Conservation (phyloP, 2,329 filamentous ascomycete genomes). For the Aotearoamyces nothofagi region DNA sequence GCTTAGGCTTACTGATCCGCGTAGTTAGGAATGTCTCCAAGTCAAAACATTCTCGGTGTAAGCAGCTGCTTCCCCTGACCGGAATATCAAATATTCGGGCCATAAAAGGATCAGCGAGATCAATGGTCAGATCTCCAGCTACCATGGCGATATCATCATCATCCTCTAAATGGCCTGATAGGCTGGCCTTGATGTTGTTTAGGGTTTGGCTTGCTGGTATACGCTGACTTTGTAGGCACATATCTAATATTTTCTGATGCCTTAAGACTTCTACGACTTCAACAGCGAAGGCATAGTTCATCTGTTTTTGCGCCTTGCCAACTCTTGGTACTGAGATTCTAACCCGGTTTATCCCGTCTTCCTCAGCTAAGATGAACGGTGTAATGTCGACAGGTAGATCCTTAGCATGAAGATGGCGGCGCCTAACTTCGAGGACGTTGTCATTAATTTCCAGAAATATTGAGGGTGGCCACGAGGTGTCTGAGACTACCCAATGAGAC, state of each 20-base stretch:
- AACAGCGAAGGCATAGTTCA: conserved; percentile 48
- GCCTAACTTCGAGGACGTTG: conserved; percentile 37
- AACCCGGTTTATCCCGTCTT: conserved; percentile 1
- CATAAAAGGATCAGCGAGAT: conserved; percentile 53
- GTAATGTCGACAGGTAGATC: conserved; percentile 69
- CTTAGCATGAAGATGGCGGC: conserved; percentile 58
- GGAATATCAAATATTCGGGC: conserved; percentile 51
- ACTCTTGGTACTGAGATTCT: conserved; percentile 7
- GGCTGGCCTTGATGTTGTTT: conserved; percentile 36
- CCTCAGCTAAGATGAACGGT: conserved; percentile 19
- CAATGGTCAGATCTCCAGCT: conserved; percentile 40
- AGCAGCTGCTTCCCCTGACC: conserved; percentile 53
- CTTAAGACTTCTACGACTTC: conserved; percentile 49
- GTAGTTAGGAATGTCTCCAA: conserved; percentile 66
- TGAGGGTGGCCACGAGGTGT: conserved; percentile 55
- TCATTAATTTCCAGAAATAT: conserved; percentile 57
- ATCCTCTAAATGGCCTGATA: conserved; percentile 25
- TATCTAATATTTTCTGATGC: conserved; percentile 27
- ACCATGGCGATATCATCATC: conserved; percentile 51
- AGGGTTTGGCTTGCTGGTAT: conserved; percentile 33
- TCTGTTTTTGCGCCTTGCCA: conserved; percentile 10
- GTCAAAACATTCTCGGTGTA: conserved; percentile 82
- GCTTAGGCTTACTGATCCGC: conserved; percentile 31
- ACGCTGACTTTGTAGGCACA: conserved; percentile 22
- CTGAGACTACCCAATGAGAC: conserved; percentile 43